Evolutionary conservation across 257 asterid species (phyloP).

Genomic region (Lithospermum erythrorhizon): DNA sequence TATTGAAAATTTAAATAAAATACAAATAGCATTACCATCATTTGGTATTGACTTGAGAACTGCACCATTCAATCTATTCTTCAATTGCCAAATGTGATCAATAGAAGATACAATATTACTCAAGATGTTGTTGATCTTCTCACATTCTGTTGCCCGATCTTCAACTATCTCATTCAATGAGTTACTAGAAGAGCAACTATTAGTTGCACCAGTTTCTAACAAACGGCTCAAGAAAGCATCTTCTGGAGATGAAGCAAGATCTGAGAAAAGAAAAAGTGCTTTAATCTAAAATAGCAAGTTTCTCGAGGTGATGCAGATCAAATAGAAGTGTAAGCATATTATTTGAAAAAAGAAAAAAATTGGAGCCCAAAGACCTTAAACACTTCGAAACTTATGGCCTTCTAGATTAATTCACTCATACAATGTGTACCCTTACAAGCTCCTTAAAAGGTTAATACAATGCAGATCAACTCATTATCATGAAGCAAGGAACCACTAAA

Average conservation of each 20-base stretch:
- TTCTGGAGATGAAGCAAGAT: constrained; percentile 37
- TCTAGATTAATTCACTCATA: too few species aligned
- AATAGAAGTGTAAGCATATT: too few species aligned
- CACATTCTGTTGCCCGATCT: constrained; percentile 20
- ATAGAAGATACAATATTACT: constrained; percentile 31
- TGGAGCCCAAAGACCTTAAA: too few species aligned
- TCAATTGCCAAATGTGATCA: constrained; percentile 31
- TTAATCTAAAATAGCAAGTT: not conserved
- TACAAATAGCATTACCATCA: constrained; percentile 25
- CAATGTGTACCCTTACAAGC: too few species aligned
- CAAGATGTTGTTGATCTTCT: constrained; percentile 23
- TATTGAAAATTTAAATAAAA: not conserved
- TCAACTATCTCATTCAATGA: constrained; percentile 19
- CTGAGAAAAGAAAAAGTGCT: constrained; percentile 22
- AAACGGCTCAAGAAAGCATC: constrained; percentile 50
- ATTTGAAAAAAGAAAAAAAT: too few species aligned
- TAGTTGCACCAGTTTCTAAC: constrained; percentile 58
- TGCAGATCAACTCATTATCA: too few species aligned
- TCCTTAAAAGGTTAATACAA: too few species aligned
- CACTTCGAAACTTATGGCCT: too few species aligned
- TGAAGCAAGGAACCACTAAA: too few species aligned
- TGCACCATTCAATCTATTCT: constrained; percentile 29
- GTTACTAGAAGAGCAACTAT: constrained; percentile 40
- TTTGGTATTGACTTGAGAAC: constrained; percentile 27
- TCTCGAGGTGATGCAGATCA: not conserved